Conservation (phyloP, 2,329 filamentous ascomycete species). For the Decorospora gaudefroyi region DNA sequence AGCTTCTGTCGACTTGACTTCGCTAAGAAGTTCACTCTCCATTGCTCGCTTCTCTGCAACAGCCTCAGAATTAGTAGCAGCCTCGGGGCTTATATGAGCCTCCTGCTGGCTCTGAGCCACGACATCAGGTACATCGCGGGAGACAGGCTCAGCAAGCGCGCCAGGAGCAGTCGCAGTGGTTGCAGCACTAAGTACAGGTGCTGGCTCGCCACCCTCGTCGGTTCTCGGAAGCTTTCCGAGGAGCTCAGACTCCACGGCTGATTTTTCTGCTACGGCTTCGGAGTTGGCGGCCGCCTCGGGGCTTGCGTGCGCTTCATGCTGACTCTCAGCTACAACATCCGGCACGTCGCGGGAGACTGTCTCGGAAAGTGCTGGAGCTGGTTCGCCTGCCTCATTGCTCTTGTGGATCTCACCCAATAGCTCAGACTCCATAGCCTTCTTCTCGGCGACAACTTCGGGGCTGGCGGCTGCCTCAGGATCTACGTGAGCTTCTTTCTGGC, state of each 20-base stretch:
- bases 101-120: conserved; percentile 73
- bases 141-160: conserved; percentile 31
- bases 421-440: conserved; percentile 72
- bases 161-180: conserved; percentile 20
- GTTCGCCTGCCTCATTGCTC: conserved; percentile 48
- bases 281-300: conserved; percentile 69
- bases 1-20: conserved; percentile 12
- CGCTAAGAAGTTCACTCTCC: conserved; percentile 68
- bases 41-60: conserved; percentile 72
- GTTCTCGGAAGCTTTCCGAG: conserved; percentile 62
- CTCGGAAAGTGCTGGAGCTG: conserved; percentile 25
- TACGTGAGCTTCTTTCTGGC: conserved; percentile 66
- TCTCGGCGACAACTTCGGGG: conserved; percentile 68
- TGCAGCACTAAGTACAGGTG: conserved; percentile 22
- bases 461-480: conserved; percentile 69
- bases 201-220: conserved; percentile 49
- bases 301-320: conserved; percentile 64
- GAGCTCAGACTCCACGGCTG: conserved; percentile 71
- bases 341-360: conserved; percentile 52
- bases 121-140: conserved; percentile 56
- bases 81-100: conserved; percentile 66
- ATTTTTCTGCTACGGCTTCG: conserved; percentile 71
- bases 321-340: conserved; percentile 70
- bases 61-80: conserved; percentile 65
- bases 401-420: conserved; percentile 53